Conservation (phyloP, 2,329 filamentous ascomycete species). For the Leptographium procerum region DNA sequence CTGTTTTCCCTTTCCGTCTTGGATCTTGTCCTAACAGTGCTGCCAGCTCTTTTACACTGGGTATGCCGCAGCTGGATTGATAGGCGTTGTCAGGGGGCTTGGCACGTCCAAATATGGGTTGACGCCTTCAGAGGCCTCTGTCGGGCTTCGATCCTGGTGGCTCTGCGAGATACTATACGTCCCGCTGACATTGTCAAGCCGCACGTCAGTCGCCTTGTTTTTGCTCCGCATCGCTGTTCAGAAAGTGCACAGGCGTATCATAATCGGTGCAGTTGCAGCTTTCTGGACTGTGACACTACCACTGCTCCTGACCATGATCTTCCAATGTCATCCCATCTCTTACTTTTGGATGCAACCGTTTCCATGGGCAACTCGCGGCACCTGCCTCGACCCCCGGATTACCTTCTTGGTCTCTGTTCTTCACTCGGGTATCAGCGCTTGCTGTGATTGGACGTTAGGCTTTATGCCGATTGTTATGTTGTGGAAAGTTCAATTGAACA, state of each 20-base stretch:
- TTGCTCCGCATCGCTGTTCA: conserved; percentile 27
- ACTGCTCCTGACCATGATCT: conserved; percentile 15
- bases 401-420: conserved; percentile 31
- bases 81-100: conserved; percentile 21
- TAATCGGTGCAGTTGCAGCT: conserved; percentile 25
- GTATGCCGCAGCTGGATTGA: conserved; percentile 21
- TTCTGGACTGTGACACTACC: conserved; percentile 14
- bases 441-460: conserved; percentile 37
- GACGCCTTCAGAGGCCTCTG: conserved; percentile 13
- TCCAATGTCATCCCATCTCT: conserved; percentile 36
- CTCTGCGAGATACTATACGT: conserved; percentile 29
- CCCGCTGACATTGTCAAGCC: conserved; percentile 25
- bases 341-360: conserved; percentile 35
- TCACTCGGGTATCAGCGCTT: conserved; percentile 36
- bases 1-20: neutral
- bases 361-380: conserved; percentile 19
- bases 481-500: conserved; percentile 37
- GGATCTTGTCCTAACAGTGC: too few relatives aligned
- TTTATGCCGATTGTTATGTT: conserved; percentile 38
- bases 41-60: conserved; percentile 23
- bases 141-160: conserved; percentile 25
- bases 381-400: conserved; percentile 27
- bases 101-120: conserved; percentile 16
- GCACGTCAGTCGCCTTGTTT: conserved; percentile 29
- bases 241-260: conserved; percentile 22